Conservation (phyloP, 2,329 filamentous ascomycete genomes). For the Colletotrichum cordylinicola region DNA sequence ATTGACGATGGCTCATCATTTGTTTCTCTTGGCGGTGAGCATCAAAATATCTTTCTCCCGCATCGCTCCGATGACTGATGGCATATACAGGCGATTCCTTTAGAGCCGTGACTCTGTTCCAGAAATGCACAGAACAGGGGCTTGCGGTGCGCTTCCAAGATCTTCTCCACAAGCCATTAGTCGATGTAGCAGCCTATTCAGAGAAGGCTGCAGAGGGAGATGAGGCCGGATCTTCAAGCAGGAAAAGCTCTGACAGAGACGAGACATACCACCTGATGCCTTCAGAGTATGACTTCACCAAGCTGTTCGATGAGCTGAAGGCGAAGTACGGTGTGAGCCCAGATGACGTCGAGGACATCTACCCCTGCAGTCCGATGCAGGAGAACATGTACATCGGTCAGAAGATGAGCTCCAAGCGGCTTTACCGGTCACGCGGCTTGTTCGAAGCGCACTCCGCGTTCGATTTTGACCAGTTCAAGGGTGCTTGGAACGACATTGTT, state of each 20-base stretch:
- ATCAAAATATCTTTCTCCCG: no score
- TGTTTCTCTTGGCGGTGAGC: conserved; percentile 5
- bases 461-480: background rate
- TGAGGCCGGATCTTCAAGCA: background rate
- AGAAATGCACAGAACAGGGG: conserved; percentile 10
- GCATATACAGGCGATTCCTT: conserved; percentile 6
- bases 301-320: background rate
- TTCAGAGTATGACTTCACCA: background rate
- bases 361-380: conserved; percentile 43
- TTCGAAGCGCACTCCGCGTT: background rate
- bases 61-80: background rate
- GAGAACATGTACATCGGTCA: conserved; percentile 41
- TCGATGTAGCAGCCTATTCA: background rate
- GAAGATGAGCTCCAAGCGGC: conserved; percentile 24
- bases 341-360: conserved; percentile 32
- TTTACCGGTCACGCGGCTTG: conserved; percentile 28
- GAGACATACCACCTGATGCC: background rate
- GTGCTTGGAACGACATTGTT: conserved; percentile 6
- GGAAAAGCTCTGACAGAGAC: background rate
- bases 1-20: background rate
- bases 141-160: conserved; percentile 4
- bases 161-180: background rate
- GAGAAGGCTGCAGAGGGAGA: background rate
- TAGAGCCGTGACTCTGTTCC: conserved; percentile 3
- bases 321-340: background rate